Base-by-base conservation (phyloP, 2,329 filamentous ascomycete species). In the Blastomyces parvus region DNA sequence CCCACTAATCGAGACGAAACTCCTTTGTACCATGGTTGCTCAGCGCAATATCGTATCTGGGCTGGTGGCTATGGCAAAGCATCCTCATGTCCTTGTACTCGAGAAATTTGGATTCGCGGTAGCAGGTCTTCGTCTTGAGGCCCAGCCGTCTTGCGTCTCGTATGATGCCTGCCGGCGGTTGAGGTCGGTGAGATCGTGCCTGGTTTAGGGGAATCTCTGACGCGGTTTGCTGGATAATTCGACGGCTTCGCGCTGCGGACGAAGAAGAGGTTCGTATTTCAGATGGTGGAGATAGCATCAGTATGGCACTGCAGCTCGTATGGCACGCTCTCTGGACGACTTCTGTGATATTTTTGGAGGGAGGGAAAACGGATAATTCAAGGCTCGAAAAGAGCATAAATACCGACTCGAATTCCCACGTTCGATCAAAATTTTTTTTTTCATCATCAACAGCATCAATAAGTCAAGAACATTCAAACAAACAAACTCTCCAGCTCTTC, bases 321-420 rank as follows among this genome's bases (percentile, higher is more conserved):
- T 55, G 30, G 17, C 14, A 22, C 17, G 3, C 8, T 33, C 13
- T n/a, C 8, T n/a, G 3, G 53, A 56, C 7, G 9, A 9, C 33
- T 56, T 22, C 53, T 7, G 53, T 56, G 53, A 56, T 38, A 36
- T 56, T 56, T 38, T 38, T 38, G 53, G 53, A 22, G 13, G 30
- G 30, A 22, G n/a, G 1, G 19, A 3, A 22, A 7, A 14, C 27
- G 30, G 25, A 53, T 33, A 30, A 53, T 13, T 53, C 14, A n/a
- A n/a, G 50, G 50, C 25, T 53, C 50, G 13, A 33, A 53, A 53
- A 56, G 36, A 56, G 30, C 53, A 56, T 56, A 56, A 38, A 56
- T 38, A 56, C 53, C 30, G 9, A 0, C 33, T 33, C 30, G 38
- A 56, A 36, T 56, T 6, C 53, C 53, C 30, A 8, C 30, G 17